These are phyloP conservation scores for Fraxinus angustifolia DNA, from an alignment of 305 asterid species.

Conservation along the genomic window DNA sequence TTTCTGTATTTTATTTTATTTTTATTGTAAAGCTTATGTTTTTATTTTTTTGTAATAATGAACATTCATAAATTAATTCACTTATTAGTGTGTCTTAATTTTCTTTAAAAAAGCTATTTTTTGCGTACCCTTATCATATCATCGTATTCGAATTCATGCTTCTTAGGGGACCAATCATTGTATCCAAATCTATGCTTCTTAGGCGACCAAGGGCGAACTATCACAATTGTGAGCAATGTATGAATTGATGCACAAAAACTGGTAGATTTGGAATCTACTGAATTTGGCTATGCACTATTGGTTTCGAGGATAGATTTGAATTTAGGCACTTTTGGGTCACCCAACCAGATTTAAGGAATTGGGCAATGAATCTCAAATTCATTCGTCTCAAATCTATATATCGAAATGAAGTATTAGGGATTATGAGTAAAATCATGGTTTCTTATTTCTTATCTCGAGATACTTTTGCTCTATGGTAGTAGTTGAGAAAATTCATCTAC, in stretches of 20 bases:
- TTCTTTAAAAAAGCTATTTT: too few relatives aligned
- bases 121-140: too few relatives aligned
- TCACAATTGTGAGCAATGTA: neutral
- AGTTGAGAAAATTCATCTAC: neutral
- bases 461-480: neutral
- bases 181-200: too few relatives aligned
- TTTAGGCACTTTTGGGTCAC: neutral
- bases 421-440: neutral
- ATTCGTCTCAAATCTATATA: neutral
- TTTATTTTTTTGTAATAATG: too few relatives aligned
- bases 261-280: neutral
- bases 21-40: too few relatives aligned
- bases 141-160: too few relatives aligned
- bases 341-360: constrained; percentile 2
- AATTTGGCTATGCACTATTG: neutral
- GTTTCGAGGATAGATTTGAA: neutral
- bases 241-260: neutral
- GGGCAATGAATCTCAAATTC: neutral
- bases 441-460: neutral
- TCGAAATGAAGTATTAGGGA: neutral
- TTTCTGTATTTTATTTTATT: too few relatives aligned
- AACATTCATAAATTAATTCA: too few relatives aligned
- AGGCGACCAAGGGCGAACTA: neutral
- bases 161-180: too few relatives aligned
- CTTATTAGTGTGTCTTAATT: too few relatives aligned